Evolutionary conservation across 805 yeast genomes (phyloP).

Genomic region (Wickerhamomyces silvicola): DNA sequence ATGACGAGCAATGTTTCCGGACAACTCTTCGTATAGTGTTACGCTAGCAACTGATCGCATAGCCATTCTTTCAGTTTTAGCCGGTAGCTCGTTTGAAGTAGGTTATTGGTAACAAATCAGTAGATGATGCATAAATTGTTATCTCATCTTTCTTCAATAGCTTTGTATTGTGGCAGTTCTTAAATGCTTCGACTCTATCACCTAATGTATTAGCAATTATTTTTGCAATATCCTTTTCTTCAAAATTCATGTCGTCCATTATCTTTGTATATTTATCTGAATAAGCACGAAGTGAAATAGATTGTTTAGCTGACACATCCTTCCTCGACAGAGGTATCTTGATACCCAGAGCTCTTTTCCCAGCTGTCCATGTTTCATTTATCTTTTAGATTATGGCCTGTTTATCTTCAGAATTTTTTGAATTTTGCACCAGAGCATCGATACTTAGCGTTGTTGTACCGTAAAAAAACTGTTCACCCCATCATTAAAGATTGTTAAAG

Average conservation of each 20-base stretch:
- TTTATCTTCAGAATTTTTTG: too few species aligned
- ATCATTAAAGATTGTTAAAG: slow-evolving; percentile 29
- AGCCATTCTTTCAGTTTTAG: slow-evolving; percentile 15
- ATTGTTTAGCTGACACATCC: slow-evolving; percentile 2
- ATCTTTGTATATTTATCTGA: slow-evolving; percentile 2
- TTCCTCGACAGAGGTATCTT: slow-evolving; percentile 1
- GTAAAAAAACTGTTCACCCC: slow-evolving; percentile 33
- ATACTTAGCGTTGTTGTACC: slow-evolving; percentile 21
- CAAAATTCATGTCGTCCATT: slow-evolving; percentile 10
- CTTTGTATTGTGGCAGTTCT: slow-evolving; percentile 3
- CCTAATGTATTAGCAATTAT: slow-evolving; percentile 9
- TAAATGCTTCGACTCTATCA: slow-evolving; percentile 6
- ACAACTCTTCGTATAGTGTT: slow-evolving; percentile 28
- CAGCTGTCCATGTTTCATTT: slow-evolving; percentile 13
- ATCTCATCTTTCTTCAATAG: not conserved
- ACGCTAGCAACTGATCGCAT: slow-evolving; percentile 9
- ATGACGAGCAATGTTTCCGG: slow-evolving; percentile 36
- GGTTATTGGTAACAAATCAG: slow-evolving; percentile 15
- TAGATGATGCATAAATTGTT: slow-evolving; percentile 10
- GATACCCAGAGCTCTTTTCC: slow-evolving; percentile 16
- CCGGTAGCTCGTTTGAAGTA: slow-evolving; percentile 4
- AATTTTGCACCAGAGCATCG: slow-evolving; percentile 7
- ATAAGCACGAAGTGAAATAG: slow-evolving; percentile 9
- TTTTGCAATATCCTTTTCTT: slow-evolving; percentile 5
- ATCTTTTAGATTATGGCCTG: not conserved